These are phyloP conservation scores for Debaryomyces coudertii DNA, from an alignment of 1,139 yeast species.

Conservation along the genomic window DNA sequence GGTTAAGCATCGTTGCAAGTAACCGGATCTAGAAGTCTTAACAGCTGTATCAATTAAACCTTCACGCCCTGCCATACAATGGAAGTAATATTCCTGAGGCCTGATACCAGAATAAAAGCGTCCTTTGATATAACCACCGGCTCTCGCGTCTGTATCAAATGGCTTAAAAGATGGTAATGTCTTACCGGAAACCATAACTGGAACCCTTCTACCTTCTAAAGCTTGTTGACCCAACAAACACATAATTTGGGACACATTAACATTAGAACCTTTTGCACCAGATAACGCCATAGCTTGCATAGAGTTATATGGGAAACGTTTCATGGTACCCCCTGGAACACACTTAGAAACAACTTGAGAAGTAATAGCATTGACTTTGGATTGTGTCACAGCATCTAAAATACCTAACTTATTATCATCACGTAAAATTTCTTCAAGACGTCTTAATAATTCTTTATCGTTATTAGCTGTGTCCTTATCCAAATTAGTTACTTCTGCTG, in stretches of 20 bases:
- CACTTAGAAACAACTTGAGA: conserved; percentile 91
- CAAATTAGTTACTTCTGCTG: conserved; percentile 90
- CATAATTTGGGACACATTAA: conserved; percentile 98
- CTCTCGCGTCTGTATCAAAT: conserved; percentile 94
- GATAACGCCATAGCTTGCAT: conserved; percentile 99
- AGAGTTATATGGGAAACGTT: conserved; percentile 90
- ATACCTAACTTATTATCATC: conserved; percentile 92
- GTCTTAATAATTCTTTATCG: conserved; percentile 79
- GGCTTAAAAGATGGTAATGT: conserved; percentile 96
- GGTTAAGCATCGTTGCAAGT: conserved; percentile 96
- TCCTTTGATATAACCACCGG: conserved; percentile 98
- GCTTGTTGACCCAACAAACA: conserved; percentile 99
- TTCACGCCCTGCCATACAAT: conserved; percentile 99
- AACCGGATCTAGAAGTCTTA: conserved; percentile 97
- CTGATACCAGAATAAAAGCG: conserved; percentile 97
- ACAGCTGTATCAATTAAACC: conserved; percentile 99
- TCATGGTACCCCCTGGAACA: conserved; percentile 96
- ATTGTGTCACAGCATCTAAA: conserved; percentile 93
- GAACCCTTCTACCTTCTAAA: conserved; percentile 98
- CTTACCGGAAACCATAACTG: conserved; percentile 98
- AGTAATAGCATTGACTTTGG: conserved; percentile 89
- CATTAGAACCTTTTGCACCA: conserved; percentile 99
- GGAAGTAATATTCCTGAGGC: conserved; percentile 99
- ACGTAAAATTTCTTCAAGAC: conserved; percentile 92
- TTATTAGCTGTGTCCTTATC: conserved; percentile 55